Evolutionary conservation across 768 basidiomycete genomes (phyloP).

Genomic region (Melanogaster broomeanus): DNA sequence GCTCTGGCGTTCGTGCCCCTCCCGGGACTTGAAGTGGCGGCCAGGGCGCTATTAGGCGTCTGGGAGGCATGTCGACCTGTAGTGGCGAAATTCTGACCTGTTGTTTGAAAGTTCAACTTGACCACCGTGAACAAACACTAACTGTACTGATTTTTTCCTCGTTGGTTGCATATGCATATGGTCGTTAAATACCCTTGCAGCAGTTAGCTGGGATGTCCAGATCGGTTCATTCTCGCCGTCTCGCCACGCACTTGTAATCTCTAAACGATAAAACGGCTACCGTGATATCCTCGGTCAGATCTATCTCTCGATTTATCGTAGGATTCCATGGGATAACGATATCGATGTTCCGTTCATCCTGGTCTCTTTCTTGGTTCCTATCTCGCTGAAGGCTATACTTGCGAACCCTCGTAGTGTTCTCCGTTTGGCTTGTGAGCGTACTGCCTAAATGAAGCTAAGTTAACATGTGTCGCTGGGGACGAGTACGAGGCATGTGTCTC

Average conservation of each 20-base stretch:
- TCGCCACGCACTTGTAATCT: slow-evolving; percentile 88
- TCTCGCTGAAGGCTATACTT: slow-evolving; percentile 70
- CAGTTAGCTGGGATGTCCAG: slow-evolving; percentile 97
- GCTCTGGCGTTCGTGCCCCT: slow-evolving; percentile 53
- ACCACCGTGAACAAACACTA: too few species aligned
- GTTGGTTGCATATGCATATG: not conserved
- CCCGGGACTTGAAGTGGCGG: slow-evolving; percentile 54
- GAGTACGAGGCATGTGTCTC: slow-evolving; percentile 79
- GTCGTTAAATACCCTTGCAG: slow-evolving; percentile 35
- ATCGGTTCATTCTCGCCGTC: slow-evolving; percentile 79
- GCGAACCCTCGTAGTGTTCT: slow-evolving; percentile 90
- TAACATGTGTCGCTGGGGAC: slow-evolving; percentile 78
- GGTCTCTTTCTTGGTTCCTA: slow-evolving; percentile 86
- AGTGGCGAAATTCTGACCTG: too few species aligned
- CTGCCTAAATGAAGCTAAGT: slow-evolving; percentile 48
- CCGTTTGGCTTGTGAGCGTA: slow-evolving; percentile 54
- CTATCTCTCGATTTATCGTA: slow-evolving; percentile 84
- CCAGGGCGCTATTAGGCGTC: slow-evolving; percentile 53
- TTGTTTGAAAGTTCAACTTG: too few species aligned
- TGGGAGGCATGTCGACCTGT: slow-evolving; percentile 68
- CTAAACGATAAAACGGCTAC: slow-evolving; percentile 91
- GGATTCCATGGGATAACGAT: slow-evolving; percentile 92
- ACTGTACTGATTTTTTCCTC: too few species aligned
- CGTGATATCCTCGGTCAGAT: slow-evolving; percentile 84
- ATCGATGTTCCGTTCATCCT: slow-evolving; percentile 94